Evolutionary conservation across 2,329 filamentous ascomycete genomes (phyloP), one percentile per base, ranked within the genome.

Genomic region (Scopulariopsis brevicaulis): DNA sequence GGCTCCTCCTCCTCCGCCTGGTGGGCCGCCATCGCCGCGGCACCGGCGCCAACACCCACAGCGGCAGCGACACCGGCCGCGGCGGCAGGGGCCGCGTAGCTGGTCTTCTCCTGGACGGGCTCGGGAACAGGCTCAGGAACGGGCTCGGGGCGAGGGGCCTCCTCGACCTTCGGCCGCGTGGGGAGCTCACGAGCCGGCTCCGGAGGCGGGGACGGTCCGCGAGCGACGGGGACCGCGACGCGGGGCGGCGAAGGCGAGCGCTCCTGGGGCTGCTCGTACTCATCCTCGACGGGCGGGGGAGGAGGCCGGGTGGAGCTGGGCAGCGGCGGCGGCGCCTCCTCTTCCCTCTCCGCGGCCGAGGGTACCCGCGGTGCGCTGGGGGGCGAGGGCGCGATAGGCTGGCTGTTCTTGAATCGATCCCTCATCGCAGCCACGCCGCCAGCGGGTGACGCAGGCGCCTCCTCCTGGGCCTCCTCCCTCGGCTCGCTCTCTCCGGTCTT

Each of bases 141-240:
- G 8, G 28, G 28, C 28, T 32, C 28, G 8, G 28, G 37, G 12
- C 37, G 12, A 14, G 37, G 12, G 37, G 37, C n/a, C 18, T 58
- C 58, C 50, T 57, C 55, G 6, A 46, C 40, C 55, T 34, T 57
- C 3, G 55, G 55, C 4, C 55, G 55, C 20, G 37, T 50, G 22
- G 61, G 56, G 20, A 58, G 59, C 6, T 54, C 55, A 22, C 55
- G 56, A 20, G 57, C 24, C 7, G 59, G 59, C 43, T 57, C 60
- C 18, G 57, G 60, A 7, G 61, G 53, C 48, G 61, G 60, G 35
- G 5, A 59, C 35, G 46, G 61, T 56, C 78, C 81, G 59, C 88
- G 87, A 55, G 83, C 79, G 58, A 97, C 87, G 3, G 94, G 94
- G 71, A 93, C 86, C 15, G 92, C 91, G 63, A 97, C 81, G 55